Base-by-base conservation (phyloP, 306 rosid species). In the Vicia sativa region DNA sequence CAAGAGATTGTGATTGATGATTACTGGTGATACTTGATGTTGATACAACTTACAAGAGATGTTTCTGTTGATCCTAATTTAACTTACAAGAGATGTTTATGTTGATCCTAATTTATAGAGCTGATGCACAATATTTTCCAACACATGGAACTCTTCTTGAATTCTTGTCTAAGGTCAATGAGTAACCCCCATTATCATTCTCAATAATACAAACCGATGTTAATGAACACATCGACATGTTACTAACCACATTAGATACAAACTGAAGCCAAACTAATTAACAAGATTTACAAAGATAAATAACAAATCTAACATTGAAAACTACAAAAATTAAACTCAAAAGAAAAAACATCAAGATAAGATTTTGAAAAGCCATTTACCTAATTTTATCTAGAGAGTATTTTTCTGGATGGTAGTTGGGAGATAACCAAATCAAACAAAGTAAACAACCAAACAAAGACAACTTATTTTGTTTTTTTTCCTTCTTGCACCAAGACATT, bases 381-480 rank as follows among this genome's bases (percentile, higher is more conserved):
- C 62, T 55, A 26, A 55, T 13, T 13, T 55, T 12, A 55, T 55
- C 61, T 26, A 13, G 19, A 12, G 18, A 26, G 61, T 55, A 6
- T 12, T 26, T 54, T 55, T 55, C 6, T 12, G 11, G 37, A 55
- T 13, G 62, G 62, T 55, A 37, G 62, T 55, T 55, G 62, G 62
- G 62, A 55, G 62, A 55, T 55, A 55, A 34, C 38, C 9, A 34
- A 28, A 55, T 55, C 19, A n/a, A 28, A 10, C 62, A 13, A 55
- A 55, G 2, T 55, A 55, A 55, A 55, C 10, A 26, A 55, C 18
- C 29, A 55, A 55, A 55, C 39, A 55, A 55, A 26, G 11, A 0
- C 39, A 55, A 13, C 3, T 55, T 55, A 39, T 28, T 55, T 26
- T 54, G 13, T 45, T 7, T 43, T 45, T 45, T 13, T 28, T 37